Evolutionary conservation across 164 flowering plant genomes (phyloP), one percentile per base, ranked within the genome.

Genomic region (Magnolia kwangsiensis): DNA sequence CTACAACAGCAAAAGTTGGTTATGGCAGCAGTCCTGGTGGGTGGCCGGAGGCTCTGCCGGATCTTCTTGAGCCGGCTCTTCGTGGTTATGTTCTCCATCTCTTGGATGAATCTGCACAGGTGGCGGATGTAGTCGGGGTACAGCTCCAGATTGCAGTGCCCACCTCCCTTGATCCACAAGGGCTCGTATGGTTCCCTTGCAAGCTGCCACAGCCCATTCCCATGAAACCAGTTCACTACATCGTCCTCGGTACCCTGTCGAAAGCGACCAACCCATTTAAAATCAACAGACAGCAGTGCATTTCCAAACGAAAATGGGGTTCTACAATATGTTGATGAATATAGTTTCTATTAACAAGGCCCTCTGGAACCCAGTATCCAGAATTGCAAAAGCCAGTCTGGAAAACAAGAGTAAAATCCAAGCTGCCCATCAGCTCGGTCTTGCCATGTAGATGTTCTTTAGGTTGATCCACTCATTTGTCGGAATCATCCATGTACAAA

Each of bases 161-260:
- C 98, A 14, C 98, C 98, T 63, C 98, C 98, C 83, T 93, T 93
- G 19, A 93, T 92, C 98, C 98, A 93, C 23, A 95, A 72, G 8
- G 98, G 98, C 69, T 95, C 98, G 64, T 90, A 95, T 10, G 98
- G 93, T 20, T 93, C 96, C 74, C 86, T 86, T 20, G 97, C 87
- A 87, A 87, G 82, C 81, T 92, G 83, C 98, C 97, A 93, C 45
- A 95, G 81, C 55, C 89, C 91, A 67, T 91, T 84, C 6, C 98
- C 98, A 74, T 93, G 98, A 27, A 90, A 83, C 94, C 91, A 93
- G 73, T 87, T 89, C 74, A 95, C 98, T 1, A 95, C 97, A 67
- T 95, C 98, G 82, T 95, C 98, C 72, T 95, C 98, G 1, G 98
- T 93, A 21, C 98, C 98, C 98, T 93, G 89, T 49, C 74, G 71